Evolutionary conservation across 352 stramenopile genomes (phyloP), one percentile per base, ranked within the genome.

Genomic region (Phytophthora meadii): DNA sequence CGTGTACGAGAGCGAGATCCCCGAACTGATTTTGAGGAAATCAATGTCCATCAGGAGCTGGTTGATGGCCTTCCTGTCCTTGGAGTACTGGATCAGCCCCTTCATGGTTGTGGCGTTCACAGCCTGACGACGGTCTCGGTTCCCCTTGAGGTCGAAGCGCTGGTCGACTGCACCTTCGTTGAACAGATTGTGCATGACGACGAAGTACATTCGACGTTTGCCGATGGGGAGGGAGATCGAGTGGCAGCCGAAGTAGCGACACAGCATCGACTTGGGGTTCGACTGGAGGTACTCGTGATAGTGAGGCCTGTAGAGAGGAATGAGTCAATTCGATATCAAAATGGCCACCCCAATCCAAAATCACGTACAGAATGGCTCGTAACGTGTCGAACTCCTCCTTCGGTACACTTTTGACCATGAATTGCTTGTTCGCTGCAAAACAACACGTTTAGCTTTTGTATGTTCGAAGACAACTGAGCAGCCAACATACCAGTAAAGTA

Each of bases 121-220:
- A 24, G 87, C 87, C 24, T 92, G 85, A 0, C 87, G 83, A 9
- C 82, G 72, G 54, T 95, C 87, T 5, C 79, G 79, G 54, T 95
- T 95, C 25, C 87, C 87, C 47, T 95, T 95, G 25, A 95, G 69
- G 37, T 95, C 87, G 41, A 92, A 95, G 0, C 85, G 79, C 61
- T 93, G 83, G 56, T 94, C 74, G n/a, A 93, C 83, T 3, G 83
- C 73, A 0, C 85, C 85, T 52, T 91, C 82, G 37, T 90, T 84
- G 56, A 95, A 95, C 4, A 95, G 70, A 46, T 95, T 95, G 24
- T 93, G 85, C 87, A 95, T 95, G 53, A 95, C 85, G 11, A 95
- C 87, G 50, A 95, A 95, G 66, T 92, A 94, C 87, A 95, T 95
- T 14, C 87, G 79, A 15, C 87, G 82, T 45, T 78, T 94, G 48